Evolutionary conservation across 2,329 filamentous ascomycete species (phyloP).

Genomic region (Aspergillus tubingensis): DNA sequence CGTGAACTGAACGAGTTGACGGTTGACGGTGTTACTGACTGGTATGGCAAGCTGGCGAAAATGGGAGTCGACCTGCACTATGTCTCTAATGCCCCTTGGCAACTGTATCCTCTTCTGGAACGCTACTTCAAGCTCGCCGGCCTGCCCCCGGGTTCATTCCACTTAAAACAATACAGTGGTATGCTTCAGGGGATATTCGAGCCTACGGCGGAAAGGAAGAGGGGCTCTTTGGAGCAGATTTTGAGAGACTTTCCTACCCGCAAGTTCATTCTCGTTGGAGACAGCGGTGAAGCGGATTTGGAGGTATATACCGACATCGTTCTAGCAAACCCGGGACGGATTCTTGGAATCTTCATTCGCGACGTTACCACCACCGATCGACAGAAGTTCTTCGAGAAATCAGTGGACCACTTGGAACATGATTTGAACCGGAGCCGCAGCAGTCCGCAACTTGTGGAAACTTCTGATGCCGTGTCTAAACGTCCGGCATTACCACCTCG

Average conservation of each 20-base stretch:
- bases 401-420: conserved; percentile 42
- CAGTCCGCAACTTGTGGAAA: conserved; percentile 28
- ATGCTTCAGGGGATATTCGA: conserved; percentile 99
- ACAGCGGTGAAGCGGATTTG: conserved; percentile 94
- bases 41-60: conserved; percentile 76
- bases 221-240: conserved; percentile 80
- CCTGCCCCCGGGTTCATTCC: conserved; percentile 84
- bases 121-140: conserved; percentile 80
- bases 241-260: conserved; percentile 86
- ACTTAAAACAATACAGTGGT: conserved; percentile 92
- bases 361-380: conserved; percentile 83
- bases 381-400: conserved; percentile 76
- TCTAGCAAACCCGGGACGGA: conserved; percentile 75
- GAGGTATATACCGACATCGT: conserved; percentile 97
- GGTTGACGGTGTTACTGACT: conserved; percentile 83
- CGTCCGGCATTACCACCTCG: conserved; percentile 46
- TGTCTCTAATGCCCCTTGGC: conserved; percentile 99
- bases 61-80: conserved; percentile 91
- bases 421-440: conserved; percentile 26
- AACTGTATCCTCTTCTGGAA: conserved; percentile 85
- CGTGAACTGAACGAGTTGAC: conserved; percentile 79
- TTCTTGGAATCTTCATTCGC: conserved; percentile 87
- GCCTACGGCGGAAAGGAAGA: conserved; percentile 92
- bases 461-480: conserved; percentile 30
- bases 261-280: conserved; percentile 87